phyloP scores from a whole-genome alignment of 2,329 filamentous ascomycete genomes.

The Chalara sp. region DNA sequence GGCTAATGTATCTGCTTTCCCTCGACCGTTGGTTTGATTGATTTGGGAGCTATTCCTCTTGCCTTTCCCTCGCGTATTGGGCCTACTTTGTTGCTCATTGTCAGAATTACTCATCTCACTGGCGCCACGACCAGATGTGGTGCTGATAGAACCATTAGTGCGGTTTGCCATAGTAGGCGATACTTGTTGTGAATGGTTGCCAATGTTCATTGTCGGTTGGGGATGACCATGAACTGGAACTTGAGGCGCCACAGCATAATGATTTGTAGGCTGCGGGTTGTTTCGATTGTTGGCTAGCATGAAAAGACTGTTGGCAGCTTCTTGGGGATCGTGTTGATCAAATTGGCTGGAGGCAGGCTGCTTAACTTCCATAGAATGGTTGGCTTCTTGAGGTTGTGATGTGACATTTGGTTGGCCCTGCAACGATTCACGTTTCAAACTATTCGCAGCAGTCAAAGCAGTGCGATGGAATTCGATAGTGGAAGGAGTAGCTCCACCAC shows the following conservation, averaged over 20 bases:
- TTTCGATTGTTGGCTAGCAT: conserved; percentile 68
- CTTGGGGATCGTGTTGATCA: conserved; percentile 82
- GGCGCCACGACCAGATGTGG: conserved; percentile 40
- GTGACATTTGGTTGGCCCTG: conserved; percentile 28
- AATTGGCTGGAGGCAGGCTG: conserved; percentile 57
- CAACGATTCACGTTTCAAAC: conserved; percentile 44
- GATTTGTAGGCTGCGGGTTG: conserved; percentile 35
- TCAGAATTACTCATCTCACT: conserved; percentile 70
- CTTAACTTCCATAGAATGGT: conserved; percentile 28
- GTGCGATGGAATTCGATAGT: conserved; percentile 94
- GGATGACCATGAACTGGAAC: conserved; percentile 25
- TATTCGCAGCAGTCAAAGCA: conserved; percentile 72
- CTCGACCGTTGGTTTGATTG: conserved; percentile 54
- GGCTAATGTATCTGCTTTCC: conserved; percentile 61
- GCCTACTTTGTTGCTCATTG: conserved; percentile 57
- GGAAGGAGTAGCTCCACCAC: conserved; percentile 77
- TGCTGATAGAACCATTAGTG: conserved; percentile 37
- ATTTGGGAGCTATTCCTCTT: conserved; percentile 51
- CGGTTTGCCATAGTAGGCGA: conserved; percentile 45
- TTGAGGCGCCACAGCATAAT: conserved; percentile 22
- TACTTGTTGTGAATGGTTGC: conserved; percentile 16
- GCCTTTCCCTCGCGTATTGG: conserved; percentile 56
- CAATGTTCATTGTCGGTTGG: conserved; percentile 16
- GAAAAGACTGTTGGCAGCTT: conserved; percentile 89
- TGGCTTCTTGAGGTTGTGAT: conserved; percentile 46